Percentiles rank a stretch among this genome's conserved stretches.
Evolutionary conservation across 1,284 basidiomycete species (phyloP).

Genomic region (Stereum hirsutum): DNA sequence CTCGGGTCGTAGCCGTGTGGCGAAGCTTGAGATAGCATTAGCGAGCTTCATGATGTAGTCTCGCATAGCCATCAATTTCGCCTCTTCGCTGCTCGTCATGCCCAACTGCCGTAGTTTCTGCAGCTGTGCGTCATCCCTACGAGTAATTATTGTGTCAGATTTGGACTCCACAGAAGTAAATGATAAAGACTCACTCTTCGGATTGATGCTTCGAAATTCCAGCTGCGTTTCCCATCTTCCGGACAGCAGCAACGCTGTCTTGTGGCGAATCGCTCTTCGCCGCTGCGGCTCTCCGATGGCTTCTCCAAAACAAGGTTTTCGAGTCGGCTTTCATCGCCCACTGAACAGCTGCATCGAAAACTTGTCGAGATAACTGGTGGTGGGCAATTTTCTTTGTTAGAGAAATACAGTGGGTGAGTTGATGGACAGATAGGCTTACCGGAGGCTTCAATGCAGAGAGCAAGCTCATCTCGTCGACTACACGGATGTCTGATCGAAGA

Average conservation of each 20-base stretch:
- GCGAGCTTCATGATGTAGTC: conserved; percentile 86
- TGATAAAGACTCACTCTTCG: conserved; percentile 64
- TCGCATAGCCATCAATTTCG: conserved; percentile 76
- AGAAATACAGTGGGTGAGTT: too few species aligned
- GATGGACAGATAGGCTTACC: conserved; percentile 43
- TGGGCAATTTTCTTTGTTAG: too few species aligned
- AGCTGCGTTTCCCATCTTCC: conserved; percentile 34
- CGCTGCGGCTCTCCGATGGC: conserved; percentile 32
- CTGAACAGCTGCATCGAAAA: conserved; percentile 79
- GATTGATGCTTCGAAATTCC: conserved; percentile 43
- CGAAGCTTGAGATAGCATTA: conserved; percentile 57
- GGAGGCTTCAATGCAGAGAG: conserved; percentile 70
- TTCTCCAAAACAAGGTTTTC: conserved; percentile 72
- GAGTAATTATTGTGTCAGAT: too few species aligned
- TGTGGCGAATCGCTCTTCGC: conserved; percentile 55
- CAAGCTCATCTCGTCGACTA: conserved; percentile 69
- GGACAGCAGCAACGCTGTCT: conserved; percentile 57
- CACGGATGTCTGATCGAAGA: conserved; percentile 77
- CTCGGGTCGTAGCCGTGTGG: conserved; percentile 51
- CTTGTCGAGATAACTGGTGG: conserved; percentile 60
- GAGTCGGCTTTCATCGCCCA: conserved; percentile 83
- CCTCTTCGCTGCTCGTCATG: conserved; percentile 72
- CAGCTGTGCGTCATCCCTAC: conserved; percentile 69
- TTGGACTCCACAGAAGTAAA: too few species aligned
- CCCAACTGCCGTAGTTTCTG: conserved; percentile 73